Evolutionary conservation across 192 early-diverging fungal genomes (phyloP).

Genomic region (Mortierella claussenii): DNA sequence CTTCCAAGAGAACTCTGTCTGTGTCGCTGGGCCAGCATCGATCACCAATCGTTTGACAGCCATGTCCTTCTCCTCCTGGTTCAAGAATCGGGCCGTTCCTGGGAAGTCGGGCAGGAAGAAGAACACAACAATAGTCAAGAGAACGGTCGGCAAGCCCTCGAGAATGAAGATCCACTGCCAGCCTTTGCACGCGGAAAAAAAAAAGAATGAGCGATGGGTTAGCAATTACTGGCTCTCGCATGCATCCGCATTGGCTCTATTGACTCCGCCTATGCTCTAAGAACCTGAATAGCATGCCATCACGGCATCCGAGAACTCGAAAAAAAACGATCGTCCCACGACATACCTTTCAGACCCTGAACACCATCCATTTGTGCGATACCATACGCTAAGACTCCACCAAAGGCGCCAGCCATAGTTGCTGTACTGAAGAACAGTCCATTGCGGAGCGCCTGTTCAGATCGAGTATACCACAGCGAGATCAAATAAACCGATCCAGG

Average conservation of each 20-base stretch:
- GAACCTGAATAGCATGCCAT: no score
- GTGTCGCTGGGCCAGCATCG: constrained; percentile 60
- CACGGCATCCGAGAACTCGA: no score
- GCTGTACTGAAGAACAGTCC: constrained; percentile 64
- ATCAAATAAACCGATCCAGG: constrained; percentile 68
- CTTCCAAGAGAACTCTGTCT: constrained; percentile 60
- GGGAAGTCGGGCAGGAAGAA: constrained; percentile 64
- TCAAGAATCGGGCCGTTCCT: constrained; percentile 58
- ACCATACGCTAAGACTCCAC: constrained; percentile 73
- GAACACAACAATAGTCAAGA: constrained; percentile 51
- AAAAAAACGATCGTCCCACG: no score
- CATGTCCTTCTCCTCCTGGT: constrained; percentile 53
- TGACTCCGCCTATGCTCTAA: no score
- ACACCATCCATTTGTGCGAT: constrained; percentile 69
- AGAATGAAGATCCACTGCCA: constrained; percentile 78
- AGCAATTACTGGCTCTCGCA: no score
- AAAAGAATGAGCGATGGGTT: no score
- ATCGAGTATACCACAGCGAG: constrained; percentile 67
- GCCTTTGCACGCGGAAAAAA: no score
- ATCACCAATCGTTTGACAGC: constrained; percentile 55
- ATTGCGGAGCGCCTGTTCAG: constrained; percentile 64
- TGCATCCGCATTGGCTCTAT: no score
- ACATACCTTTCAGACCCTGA: constrained; percentile 54
- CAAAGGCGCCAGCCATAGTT: constrained; percentile 67
- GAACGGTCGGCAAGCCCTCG: constrained; percentile 64